Evolutionary conservation across 352 stramenopile species (phyloP).

Genomic region (Phytophthora europaea): DNA sequence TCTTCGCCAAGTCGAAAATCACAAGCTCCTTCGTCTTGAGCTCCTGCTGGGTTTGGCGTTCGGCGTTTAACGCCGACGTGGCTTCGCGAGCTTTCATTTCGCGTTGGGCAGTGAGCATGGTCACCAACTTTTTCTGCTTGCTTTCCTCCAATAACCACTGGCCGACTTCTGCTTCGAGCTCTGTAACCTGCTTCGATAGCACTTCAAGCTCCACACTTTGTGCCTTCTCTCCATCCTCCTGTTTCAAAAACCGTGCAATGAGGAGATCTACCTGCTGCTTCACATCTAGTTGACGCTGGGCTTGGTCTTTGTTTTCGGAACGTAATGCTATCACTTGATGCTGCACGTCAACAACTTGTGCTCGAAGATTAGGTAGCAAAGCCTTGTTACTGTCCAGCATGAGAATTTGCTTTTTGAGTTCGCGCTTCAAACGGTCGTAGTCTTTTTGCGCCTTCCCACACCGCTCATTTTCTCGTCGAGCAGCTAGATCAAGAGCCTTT

Average conservation of each 20-base stretch:
- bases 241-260: constrained; percentile 89
- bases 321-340: constrained; percentile 69
- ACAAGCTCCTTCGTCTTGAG: constrained; percentile 95
- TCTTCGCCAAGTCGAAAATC: constrained; percentile 95
- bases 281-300: constrained; percentile 74
- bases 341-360: constrained; percentile 83
- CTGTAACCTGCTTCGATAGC: constrained; percentile 68
- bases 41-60: constrained; percentile 90
- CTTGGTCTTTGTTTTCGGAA: constrained; percentile 78
- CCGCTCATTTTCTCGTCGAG: constrained; percentile 73
- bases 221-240: constrained; percentile 86
- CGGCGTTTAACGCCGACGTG: constrained; percentile 70
- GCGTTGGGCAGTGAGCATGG: constrained; percentile 90
- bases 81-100: constrained; percentile 93
- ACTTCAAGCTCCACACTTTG: constrained; percentile 74
- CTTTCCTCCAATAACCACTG: constrained; percentile 91
- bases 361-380: constrained; percentile 83
- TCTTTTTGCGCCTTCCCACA: constrained; percentile 76
- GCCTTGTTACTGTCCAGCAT: constrained; percentile 77
- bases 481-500: constrained; percentile 59
- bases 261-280: constrained; percentile 94
- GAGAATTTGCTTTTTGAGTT: constrained; percentile 91
- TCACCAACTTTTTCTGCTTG: constrained; percentile 91
- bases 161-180: constrained; percentile 84
- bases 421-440: constrained; percentile 87